A percentile compares a stretch with the other conserved stretches of the same genome.
These are phyloP conservation scores for Colletotrichum viniferum DNA, from an alignment of 2,329 filamentous ascomycete species.

Conservation along the genomic window DNA sequence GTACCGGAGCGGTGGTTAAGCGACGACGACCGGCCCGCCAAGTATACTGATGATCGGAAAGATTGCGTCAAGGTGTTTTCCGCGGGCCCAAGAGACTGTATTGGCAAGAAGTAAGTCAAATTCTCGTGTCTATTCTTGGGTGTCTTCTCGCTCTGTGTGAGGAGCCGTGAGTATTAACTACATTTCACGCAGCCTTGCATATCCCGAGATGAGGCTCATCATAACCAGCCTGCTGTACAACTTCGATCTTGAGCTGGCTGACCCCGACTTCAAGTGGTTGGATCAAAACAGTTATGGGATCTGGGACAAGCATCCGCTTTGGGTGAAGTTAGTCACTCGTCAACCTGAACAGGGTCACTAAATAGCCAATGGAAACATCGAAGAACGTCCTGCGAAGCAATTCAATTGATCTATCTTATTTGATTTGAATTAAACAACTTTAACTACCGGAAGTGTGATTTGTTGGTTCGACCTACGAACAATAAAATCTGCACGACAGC, in stretches of 20 bases:
- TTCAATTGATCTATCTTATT: not conserved
- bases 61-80: conserved; percentile 48
- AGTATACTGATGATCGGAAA: not conserved
- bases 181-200: conserved; percentile 39
- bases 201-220: conserved; percentile 53
- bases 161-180: not conserved
- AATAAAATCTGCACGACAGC: not conserved
- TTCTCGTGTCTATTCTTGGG: not conserved
- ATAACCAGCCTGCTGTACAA: conserved; percentile 47
- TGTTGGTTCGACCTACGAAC: not conserved
- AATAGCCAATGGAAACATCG: not conserved
- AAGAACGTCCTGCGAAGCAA: not conserved
- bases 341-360: not conserved
- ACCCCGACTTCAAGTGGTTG: conserved; percentile 40
- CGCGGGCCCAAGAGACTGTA: conserved; percentile 52
- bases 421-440: not conserved
- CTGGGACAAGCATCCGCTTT: conserved; percentile 18
- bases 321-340: conserved; percentile 1
- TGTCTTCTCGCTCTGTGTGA: not conserved
- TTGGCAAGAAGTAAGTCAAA: conserved; percentile 50
- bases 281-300: conserved; percentile 18
- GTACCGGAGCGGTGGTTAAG: conserved; percentile 49
- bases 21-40: not conserved
- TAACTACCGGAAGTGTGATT: not conserved
- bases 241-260: conserved; percentile 46